phyloP scores from a whole-genome alignment of 2,329 filamentous ascomycete species.

The Berkeleyomyces basicola region DNA sequence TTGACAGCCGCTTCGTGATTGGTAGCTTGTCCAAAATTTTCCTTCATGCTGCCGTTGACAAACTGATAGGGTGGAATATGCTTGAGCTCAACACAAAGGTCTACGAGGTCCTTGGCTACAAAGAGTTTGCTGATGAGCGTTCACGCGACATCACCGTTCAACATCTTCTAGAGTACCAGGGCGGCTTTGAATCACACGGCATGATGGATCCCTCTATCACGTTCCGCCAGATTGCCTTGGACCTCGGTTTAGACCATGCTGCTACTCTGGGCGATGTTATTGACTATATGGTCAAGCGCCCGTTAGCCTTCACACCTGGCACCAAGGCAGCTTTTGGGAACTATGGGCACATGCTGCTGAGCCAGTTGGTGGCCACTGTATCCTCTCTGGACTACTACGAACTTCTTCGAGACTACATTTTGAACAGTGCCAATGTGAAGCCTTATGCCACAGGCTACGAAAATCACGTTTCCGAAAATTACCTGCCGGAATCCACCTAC shows the following conservation, averaged over 20 bases:
- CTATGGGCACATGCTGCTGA: conserved; percentile 15
- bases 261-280: conserved; percentile 15
- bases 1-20: conserved; percentile 13
- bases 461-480: conserved; percentile 10
- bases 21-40: conserved; percentile 15
- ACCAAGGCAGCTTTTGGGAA: conserved; percentile 11
- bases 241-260: conserved; percentile 5
- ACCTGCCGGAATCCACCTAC: conserved; percentile 12
- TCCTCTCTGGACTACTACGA: conserved; percentile 9
- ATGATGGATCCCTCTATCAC: conserved; percentile 8
- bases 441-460: conserved; percentile 13
- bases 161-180: conserved; percentile 10
- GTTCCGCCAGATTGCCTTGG: conserved; percentile 11
- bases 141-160: conserved; percentile 13
- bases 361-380: conserved; percentile 14
- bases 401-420: conserved; percentile 10
- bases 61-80: conserved; percentile 10
- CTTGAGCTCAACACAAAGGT: conserved; percentile 7
- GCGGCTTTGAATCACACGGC: conserved; percentile 10
- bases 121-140: conserved; percentile 5
- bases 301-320: conserved; percentile 13
- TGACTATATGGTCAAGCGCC: conserved; percentile 12
- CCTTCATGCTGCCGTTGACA: conserved; percentile 12
- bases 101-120: conserved; percentile 12
- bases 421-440: conserved; percentile 12